phyloP scores from a whole-genome alignment of 202 grass and related monocot species.

The Setaria viridis region DNA sequence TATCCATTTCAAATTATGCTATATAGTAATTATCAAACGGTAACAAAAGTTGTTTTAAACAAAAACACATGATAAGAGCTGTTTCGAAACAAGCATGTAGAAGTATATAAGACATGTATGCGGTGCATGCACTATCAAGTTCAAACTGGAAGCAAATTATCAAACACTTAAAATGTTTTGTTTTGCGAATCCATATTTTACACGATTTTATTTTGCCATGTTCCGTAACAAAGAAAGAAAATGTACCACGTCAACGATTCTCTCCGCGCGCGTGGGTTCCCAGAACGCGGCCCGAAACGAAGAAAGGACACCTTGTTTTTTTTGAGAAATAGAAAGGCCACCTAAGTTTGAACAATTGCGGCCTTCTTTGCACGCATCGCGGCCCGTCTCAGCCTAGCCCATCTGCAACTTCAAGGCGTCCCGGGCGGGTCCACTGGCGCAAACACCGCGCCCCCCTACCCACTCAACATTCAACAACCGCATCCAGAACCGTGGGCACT shows the following conservation, averaged over 20 bases:
- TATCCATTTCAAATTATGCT: neutral
- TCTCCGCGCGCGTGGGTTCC: too few relatives aligned
- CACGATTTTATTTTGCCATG: neutral
- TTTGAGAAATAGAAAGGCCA: neutral
- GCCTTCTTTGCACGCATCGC: too few relatives aligned
- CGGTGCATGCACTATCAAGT: neutral
- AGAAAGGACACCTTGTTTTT: neutral
- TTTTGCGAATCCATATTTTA: neutral
- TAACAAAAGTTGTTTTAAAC: too few relatives aligned
- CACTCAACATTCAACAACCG: conserved; percentile 29
- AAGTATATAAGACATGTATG: neutral
- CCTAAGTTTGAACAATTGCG: neutral
- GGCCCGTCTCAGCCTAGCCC: neutral
- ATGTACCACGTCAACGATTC: too few relatives aligned
- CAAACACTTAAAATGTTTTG: neutral
- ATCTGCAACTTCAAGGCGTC: neutral
- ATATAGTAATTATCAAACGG: too few relatives aligned
- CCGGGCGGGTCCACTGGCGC: conserved; percentile 12
- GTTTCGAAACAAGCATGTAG: neutral
- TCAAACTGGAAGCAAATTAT: neutral
- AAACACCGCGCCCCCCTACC: conserved; percentile 28
- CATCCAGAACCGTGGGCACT: conserved; percentile 43
- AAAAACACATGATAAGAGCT: neutral
- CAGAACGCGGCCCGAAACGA: neutral
- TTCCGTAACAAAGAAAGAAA: too few relatives aligned